Evolutionary conservation across 1,139 yeast species (phyloP), one percentile per base, ranked within the genome.

Genomic region (Debaryomyces singareniensis): DNA sequence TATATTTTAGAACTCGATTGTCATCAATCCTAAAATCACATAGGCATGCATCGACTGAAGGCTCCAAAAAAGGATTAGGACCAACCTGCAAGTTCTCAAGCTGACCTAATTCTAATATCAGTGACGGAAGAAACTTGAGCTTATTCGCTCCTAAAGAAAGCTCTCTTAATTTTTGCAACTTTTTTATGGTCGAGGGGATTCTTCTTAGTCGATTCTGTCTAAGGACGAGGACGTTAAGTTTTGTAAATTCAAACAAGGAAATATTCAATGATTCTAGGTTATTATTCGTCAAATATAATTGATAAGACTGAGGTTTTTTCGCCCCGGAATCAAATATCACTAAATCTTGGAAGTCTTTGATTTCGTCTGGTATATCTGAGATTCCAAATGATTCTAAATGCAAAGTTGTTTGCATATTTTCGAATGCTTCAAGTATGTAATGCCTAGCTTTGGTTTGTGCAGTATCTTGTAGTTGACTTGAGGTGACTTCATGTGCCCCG

Each of bases 311-410:
- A 20, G 53, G 57, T 10, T 49, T 42, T 3, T 48, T 39, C 6
- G 39, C 41, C 5, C 49, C 58, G 10, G 38, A 33, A 15, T 50
- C 51, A 37, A 67, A 61, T 10, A 67, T 53, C 14, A 67, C 71
- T 40, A 67, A 43, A 33, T 64, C 58, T 39, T 66, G 59, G 39
- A 67, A 44, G 38, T 67, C 73, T 35, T 61, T 61, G 25, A 67
- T 55, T 39, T 66, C 72, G 28, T 61, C 63, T 0, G 73, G 73
- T 4, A 67, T 43, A 29, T 65, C 67, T 10, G 47, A 42, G 15
- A 67, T 45, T 6, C 50, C 55, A 58, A 66, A 49, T 3, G 61
- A 51, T 32, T 64, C 69, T 24, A 67, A 42, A 34, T 58, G 49
- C 3, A 67, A 54, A 10, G 51, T 51, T 0, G 68, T 53, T 24